Evolutionary conservation across 2,329 filamentous ascomycete species (phyloP), one percentile per base, ranked within the genome.

Genomic region (Paracoccidioides brasiliensis): DNA sequence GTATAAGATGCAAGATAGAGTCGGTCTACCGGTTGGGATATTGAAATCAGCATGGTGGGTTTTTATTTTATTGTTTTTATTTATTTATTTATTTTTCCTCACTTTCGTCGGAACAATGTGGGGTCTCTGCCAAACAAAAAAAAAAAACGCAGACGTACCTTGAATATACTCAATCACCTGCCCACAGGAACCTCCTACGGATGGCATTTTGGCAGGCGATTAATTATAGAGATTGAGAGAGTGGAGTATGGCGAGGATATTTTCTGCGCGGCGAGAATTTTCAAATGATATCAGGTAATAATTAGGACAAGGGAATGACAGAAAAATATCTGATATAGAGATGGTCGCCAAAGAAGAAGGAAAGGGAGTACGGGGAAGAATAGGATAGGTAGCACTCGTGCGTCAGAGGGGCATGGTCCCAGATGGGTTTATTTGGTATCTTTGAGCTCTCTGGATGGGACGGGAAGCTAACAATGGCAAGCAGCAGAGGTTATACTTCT

Each of bases 131-230:
- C 22, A 22, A 1, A 22, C 22, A 22, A 22, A 22, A 22, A n/a
- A 43, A 44, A 60, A 64, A 61, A 52, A 57, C 54, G 55, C n/a
- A 57, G 54, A 75, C 81, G 66, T 78, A 95, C 90, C 88, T 77
- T 90, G 87, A 66, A 96, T 95, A 73, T 95, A 96, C 77, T 96
- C 90, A 69, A 96, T 90, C 64, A 95, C 83, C 76, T 95, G 88
- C 60, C 88, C 90, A 75, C 88, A 81, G 72, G 83, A 86, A 69
- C 80, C 74, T 52, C 76, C 74, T 64, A 74, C 72, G 64, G 68
- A 71, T 64, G 70, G 72, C 69, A 73, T 73, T 63, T 71, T 81
- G 67, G 58, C 63, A 56, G 49, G 7, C 10, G 49, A 22, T 9
- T 32, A 14, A 5, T 43, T 5, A 15, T 15, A 15, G 3, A 43